Percentiles rank a stretch among this genome's conserved stretches.
These are phyloP conservation scores for Ogataea polymorpha DNA, from an alignment of 805 yeast species.

Conservation along the genomic window DNA sequence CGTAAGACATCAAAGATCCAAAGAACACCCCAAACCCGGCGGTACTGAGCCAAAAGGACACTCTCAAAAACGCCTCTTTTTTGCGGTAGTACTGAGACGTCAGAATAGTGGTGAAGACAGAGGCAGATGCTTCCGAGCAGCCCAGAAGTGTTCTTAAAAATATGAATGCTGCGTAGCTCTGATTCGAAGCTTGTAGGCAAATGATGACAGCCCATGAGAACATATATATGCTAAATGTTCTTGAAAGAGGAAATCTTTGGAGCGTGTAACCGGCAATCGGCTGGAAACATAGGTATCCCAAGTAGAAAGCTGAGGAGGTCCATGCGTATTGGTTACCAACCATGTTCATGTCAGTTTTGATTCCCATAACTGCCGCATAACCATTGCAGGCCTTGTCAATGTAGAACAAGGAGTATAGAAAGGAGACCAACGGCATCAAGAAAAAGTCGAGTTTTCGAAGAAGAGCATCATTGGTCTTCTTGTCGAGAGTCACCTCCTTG, in stretches of 20 bases:
- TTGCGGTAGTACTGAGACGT: conserved; percentile 38
- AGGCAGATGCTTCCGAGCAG: conserved; percentile 33
- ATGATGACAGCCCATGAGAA: conserved; percentile 49
- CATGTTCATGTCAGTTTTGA: conserved; percentile 51
- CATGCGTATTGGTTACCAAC: conserved; percentile 37
- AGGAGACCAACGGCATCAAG: conserved; percentile 49
- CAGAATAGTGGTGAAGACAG: conserved; percentile 34
- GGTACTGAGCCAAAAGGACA: conserved; percentile 33
- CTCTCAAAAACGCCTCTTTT: conserved; percentile 30
- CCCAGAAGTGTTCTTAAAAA: conserved; percentile 50
- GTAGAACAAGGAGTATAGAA: conserved; percentile 49
- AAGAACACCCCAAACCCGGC: conserved; percentile 46
- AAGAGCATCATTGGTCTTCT: conserved; percentile 23
- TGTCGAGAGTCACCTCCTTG: conserved; percentile 13
- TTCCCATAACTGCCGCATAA: conserved; percentile 58
- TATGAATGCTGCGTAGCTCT: conserved; percentile 43
- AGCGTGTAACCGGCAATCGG: conserved; percentile 45
- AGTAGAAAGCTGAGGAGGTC: conserved; percentile 32
- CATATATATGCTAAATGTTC: conserved; percentile 42
- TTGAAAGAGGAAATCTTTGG: conserved; percentile 48
- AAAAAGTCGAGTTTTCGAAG: conserved; percentile 45
- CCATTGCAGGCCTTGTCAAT: conserved; percentile 58
- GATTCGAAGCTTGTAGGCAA: conserved; percentile 43
- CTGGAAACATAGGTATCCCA: conserved; percentile 53
- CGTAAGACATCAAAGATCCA: conserved; percentile 58